These are phyloP conservation scores for Candida lessepsii DNA, from an alignment of 805 yeast species.

Conservation along the genomic window DNA sequence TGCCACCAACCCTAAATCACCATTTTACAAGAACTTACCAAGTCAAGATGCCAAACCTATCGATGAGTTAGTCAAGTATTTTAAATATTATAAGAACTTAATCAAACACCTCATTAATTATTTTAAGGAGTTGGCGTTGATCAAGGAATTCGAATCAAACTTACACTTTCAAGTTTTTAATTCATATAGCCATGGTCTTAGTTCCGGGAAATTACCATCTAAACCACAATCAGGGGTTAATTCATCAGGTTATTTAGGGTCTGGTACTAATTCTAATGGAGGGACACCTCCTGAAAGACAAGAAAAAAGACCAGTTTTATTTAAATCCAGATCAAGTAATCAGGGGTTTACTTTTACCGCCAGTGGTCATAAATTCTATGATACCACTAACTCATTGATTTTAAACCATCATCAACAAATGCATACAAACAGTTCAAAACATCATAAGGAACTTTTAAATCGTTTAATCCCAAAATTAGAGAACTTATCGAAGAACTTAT, in stretches of 20 bases:
- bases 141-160: constrained; percentile 45
- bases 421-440: constrained; percentile 26
- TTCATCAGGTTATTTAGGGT: background rate
- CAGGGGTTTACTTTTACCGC: constrained; percentile 1
- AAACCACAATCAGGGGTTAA: background rate
- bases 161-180: constrained; percentile 37
- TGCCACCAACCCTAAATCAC: constrained; percentile 32
- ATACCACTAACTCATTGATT: constrained; percentile 25
- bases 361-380: constrained; percentile 4
- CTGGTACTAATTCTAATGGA: constrained; percentile 10
- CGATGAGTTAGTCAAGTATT: constrained; percentile 35
- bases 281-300: constrained; percentile 7
- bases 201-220: background rate
- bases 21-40: constrained; percentile 41
- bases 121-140: constrained; percentile 44
- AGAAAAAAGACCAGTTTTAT: constrained; percentile 22
- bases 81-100: constrained; percentile 42
- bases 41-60: constrained; percentile 37
- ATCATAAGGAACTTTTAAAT: constrained; percentile 29
- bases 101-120: constrained; percentile 37
- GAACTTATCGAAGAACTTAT: constrained; percentile 32
- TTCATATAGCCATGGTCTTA: constrained; percentile 26
- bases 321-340: constrained; percentile 24
- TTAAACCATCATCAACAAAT: constrained; percentile 34
- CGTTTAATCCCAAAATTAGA: constrained; percentile 40